Percentiles rank a stretch among this genome's conserved stretches.
These are phyloP conservation scores for Dryas integrifolia DNA, from an alignment of 331 rosid species.

Conservation along the genomic window DNA sequence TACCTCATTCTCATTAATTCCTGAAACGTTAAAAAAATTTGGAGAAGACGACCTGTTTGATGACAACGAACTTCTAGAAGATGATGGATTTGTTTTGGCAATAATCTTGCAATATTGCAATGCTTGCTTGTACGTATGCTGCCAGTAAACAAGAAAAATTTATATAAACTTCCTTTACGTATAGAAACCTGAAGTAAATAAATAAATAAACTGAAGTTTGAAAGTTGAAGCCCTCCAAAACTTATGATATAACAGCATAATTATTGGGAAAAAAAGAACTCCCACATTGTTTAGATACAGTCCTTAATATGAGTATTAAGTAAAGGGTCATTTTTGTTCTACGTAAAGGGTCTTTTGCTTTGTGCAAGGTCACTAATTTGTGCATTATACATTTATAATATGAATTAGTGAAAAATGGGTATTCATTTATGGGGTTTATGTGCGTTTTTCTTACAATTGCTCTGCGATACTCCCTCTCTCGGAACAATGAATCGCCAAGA, in stretches of 20 bases:
- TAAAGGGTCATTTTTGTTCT: neutral
- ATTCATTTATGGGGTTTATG: neutral
- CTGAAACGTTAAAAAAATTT: constrained; percentile 63
- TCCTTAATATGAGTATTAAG: neutral
- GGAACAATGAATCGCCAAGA: constrained; percentile 72
- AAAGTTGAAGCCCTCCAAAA: neutral
- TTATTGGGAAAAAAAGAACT: neutral
- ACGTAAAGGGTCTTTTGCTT: neutral
- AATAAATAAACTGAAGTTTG: too few species aligned
- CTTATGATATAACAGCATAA: neutral
- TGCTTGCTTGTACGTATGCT: constrained; percentile 90
- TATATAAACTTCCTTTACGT: neutral
- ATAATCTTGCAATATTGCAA: constrained; percentile 73
- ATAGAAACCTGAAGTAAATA: too few species aligned
- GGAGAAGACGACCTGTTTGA: constrained; percentile 90
- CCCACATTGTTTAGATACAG: neutral
- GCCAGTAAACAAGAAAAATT: constrained; percentile 30
- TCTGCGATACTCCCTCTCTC: constrained; percentile 82
- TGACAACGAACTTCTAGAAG: constrained; percentile 60
- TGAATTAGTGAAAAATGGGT: neutral
- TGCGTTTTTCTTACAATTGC: constrained; percentile 63
- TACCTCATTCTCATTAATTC: constrained; percentile 92
- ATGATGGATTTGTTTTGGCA: constrained; percentile 60
- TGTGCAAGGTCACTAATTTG: constrained; percentile 8
- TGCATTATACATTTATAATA: neutral